Evolutionary conservation across 2,329 filamentous ascomycete species (phyloP).

Genomic region (Fusarium abutilonis): DNA sequence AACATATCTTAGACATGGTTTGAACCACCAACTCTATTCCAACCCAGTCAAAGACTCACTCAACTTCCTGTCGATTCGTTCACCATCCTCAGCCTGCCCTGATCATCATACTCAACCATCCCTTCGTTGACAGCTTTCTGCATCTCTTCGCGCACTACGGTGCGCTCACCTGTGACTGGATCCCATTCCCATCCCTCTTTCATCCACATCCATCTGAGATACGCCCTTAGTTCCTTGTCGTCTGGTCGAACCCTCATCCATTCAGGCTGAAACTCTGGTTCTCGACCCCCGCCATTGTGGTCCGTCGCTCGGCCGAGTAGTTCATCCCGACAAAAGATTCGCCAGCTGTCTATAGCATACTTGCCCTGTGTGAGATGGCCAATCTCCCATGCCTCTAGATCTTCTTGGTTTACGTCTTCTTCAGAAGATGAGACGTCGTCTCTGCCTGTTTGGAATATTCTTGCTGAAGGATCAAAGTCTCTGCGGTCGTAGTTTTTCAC

Average conservation of each 20-base stretch:
- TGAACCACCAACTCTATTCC: conserved; percentile 1
- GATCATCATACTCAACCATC: conserved; percentile 65
- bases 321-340: conserved; percentile 89
- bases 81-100: conserved; percentile 58
- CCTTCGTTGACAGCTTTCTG: conserved; percentile 66
- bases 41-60: background rate
- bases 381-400: conserved; percentile 76
- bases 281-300: conserved; percentile 69
- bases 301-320: conserved; percentile 72
- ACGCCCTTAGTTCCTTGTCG: conserved; percentile 91
- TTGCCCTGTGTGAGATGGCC: conserved; percentile 83
- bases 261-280: conserved; percentile 76
- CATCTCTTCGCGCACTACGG: conserved; percentile 62
- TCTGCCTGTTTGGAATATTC: background rate
- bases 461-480: conserved; percentile 42
- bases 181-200: conserved; percentile 87
- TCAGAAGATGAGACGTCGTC: background rate
- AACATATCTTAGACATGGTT: background rate
- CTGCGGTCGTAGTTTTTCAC: conserved; percentile 60
- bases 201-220: conserved; percentile 91
- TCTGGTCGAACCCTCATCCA: conserved; percentile 87
- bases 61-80: conserved; percentile 20
- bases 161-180: conserved; percentile 71
- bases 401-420: conserved; percentile 14
- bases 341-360: conserved; percentile 90